Conservation (phyloP, 768 basidiomycete genomes). For the Hirschioporus abietinus region DNA sequence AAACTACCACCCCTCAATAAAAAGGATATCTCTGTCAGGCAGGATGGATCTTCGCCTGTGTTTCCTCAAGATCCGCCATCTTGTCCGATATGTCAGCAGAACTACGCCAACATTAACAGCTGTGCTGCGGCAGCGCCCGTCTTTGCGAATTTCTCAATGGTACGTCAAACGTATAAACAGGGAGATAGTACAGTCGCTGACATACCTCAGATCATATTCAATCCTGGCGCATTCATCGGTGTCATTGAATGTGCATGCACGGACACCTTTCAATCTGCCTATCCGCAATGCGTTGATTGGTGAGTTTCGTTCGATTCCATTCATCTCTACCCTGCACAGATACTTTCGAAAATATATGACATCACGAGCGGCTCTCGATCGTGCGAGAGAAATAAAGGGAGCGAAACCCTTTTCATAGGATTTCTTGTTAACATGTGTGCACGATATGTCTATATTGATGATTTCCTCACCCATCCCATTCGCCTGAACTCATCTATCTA, state of each 20-base stretch:
- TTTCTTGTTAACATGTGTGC: no score
- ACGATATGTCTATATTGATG: no score
- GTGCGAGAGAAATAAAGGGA: no score
- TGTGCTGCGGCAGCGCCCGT: slow-evolving; percentile 56
- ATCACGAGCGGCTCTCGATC: no score
- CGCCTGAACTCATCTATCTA: neutral
- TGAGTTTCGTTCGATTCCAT: slow-evolving; percentile 22
- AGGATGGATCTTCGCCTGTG: slow-evolving; percentile 22
- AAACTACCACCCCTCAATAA: neutral
- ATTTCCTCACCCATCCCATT: no score
- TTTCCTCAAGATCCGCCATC: slow-evolving; percentile 54
- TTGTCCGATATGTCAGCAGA: slow-evolving; percentile 50
- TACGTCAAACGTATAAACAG: slow-evolving; percentile 20
- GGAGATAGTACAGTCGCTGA: neutral
- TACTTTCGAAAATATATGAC: neutral
- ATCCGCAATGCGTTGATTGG: slow-evolving; percentile 70
- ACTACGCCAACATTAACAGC: slow-evolving; percentile 47
- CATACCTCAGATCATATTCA: slow-evolving; percentile 47
- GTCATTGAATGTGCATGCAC: slow-evolving; percentile 61
- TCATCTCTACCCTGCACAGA: neutral
- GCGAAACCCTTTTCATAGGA: no score
- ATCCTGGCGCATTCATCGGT: slow-evolving; percentile 57
- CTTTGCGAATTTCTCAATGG: slow-evolving; percentile 50
- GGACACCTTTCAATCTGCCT: slow-evolving; percentile 37
- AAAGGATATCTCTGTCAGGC: neutral